Evolutionary conservation across 495 filamentous ascomycete species (phyloP).

Genomic region (Hypoxylon trugodes): DNA sequence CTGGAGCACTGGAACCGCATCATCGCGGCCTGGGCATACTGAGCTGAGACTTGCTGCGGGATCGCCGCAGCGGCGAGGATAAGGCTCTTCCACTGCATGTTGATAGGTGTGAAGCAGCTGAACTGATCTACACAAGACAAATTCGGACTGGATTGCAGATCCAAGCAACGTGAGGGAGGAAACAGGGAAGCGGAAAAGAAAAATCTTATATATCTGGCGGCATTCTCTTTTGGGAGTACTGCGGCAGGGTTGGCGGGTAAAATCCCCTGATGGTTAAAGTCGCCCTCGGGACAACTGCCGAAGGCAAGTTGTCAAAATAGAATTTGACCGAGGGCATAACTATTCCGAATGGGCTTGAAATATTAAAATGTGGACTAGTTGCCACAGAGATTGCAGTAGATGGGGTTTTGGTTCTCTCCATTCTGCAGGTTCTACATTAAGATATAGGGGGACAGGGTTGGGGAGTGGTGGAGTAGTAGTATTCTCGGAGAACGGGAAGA

Average conservation of each 20-base stretch:
- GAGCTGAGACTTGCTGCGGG: constrained; percentile 34
- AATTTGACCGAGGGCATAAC: constrained; percentile 36
- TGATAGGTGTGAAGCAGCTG: constrained; percentile 19
- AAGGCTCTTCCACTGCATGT: constrained; percentile 40
- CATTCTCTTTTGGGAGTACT: constrained; percentile 16
- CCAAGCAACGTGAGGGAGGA: not conserved
- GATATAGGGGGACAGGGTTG: constrained; percentile 7
- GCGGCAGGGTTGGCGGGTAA: constrained; percentile 34
- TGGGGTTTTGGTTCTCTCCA: not conserved
- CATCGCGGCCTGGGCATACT: constrained; percentile 38
- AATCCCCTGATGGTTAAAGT: constrained; percentile 31
- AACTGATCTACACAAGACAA: constrained; percentile 28
- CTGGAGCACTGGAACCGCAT: constrained; percentile 36
- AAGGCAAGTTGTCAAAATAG: constrained; percentile 23
- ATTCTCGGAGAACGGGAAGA: constrained; percentile 30
- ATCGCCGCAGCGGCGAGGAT: constrained; percentile 33
- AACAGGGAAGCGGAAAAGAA: constrained; percentile 4
- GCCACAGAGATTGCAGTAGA: constrained; percentile 13
- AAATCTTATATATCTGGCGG: constrained; percentile 27
- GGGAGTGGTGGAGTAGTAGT: not conserved
- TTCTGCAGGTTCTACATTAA: constrained; percentile 29
- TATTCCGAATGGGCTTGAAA: constrained; percentile 6
- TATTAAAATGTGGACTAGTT: constrained; percentile 1
- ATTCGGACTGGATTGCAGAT: constrained; percentile 24
- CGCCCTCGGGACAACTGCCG: constrained; percentile 22